Base-by-base conservation (phyloP, 805 yeast genomes). In the Saccharomycopsis selenospora region DNA sequence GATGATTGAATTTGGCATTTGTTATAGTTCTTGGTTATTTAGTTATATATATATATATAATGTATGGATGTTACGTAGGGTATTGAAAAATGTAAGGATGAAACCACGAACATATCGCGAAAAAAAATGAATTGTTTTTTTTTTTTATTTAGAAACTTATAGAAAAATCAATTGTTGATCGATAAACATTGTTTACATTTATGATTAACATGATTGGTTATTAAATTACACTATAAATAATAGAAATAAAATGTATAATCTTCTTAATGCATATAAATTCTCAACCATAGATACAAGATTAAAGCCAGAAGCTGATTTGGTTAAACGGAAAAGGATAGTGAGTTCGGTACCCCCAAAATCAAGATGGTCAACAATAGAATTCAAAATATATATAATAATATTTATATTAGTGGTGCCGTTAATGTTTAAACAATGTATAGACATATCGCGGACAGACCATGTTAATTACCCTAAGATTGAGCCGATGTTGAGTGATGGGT, bases 361-460 rank as follows among this genome's bases (percentile, higher is more conserved):
- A 2, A 72, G 78, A 58, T 93, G 98, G 98, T 56, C 63, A 20
- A 81, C 95, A 0, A 54, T 67, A 18, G 98, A 93, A 65, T 91
- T 85, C 66, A 75, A 68, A 52, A 51, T 88, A 29, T 91, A 93
- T 60, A 66, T 75, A 44, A 53, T 78, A 17, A 76, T 77, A 3
- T 85, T 88, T 62, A 65, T 72, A 1, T 58, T 86, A 3, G 83
- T 78, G 2, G 87, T 91, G 3, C 98, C 98, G 4, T 61, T 82
- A 60, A 82, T 93, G 91, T 73, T 81, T 59, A 77, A 77, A 56
- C 80, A 93, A 0, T 95, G 93, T 1, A 75, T 85, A 75, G 82
- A 78, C 30, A 91, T 95, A 6, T 82, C 90, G 28, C 80, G 79
- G 57, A 82, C 80, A 55, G 68, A 79, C 2, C 87, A 85, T 58